Conservation (phyloP, 306 rosid genomes). For the Castanea sativa region DNA sequence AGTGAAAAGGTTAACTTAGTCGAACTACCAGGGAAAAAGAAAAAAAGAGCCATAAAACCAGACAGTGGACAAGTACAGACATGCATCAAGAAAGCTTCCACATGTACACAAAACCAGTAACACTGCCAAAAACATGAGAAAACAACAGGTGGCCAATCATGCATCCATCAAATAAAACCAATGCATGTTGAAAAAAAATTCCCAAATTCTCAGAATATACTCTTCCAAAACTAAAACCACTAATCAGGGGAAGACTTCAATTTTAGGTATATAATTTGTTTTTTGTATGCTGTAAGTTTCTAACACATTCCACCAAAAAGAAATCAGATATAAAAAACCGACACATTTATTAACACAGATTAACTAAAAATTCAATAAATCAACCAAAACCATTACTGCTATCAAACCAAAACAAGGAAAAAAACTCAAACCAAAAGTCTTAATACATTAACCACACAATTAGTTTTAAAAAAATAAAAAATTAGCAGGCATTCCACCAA, state of each 20-base stretch:
- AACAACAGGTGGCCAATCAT: slow-evolving; percentile 25
- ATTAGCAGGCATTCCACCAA: neutral
- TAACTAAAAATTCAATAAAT: neutral
- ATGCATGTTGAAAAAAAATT: neutral
- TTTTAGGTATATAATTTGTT: neutral
- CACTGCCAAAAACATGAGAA: slow-evolving; percentile 8
- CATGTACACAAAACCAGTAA: neutral
- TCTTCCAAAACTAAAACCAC: neutral
- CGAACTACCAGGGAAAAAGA: neutral
- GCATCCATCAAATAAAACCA: slow-evolving; percentile 10
- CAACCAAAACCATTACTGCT: neutral
- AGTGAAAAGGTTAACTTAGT: no score
- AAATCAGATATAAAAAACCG: neutral
- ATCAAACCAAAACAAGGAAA: neutral
- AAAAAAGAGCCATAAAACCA: neutral
- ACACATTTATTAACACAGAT: neutral
- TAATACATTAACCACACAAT: neutral
- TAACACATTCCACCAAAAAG: neutral
- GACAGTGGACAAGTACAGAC: slow-evolving; percentile 4
- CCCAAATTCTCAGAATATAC: neutral
- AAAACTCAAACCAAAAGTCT: neutral
- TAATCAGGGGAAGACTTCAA: neutral
- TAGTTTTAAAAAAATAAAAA: neutral
- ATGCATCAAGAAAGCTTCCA: neutral
- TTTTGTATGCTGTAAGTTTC: neutral